Base-by-base conservation (phyloP, 805 yeast genomes). In the Cyberlindnera nakhonratchasimensis region DNA sequence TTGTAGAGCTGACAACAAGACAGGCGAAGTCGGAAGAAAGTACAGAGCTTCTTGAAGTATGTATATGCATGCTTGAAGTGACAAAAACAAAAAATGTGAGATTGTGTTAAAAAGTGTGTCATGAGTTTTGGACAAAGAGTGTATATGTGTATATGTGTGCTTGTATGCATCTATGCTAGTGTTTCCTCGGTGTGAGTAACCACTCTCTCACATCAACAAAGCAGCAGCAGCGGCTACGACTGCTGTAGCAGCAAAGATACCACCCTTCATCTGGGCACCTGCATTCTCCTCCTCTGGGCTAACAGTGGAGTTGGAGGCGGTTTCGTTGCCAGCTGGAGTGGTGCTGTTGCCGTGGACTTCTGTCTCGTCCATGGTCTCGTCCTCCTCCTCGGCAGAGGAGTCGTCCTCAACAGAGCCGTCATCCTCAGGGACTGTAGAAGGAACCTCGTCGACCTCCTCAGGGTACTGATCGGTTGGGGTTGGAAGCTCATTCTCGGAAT, bases 201-300 rank as follows among this genome's bases (percentile, higher is more conserved):
- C 18, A 11, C n/a, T 25, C 11, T 9, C 20, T 46, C 39, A 47
- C 34, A 47, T 17, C 43, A 47, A 41, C 46, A 44, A 40, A 20
- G 46, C 43, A n/a, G 41, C 47, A 21, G 31, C 37, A n/a, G 41
- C 41, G 16, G 34, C 43, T 19, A 35, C 31, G 19, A 29, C 35
- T 8, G 35, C 29, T 3, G 42, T n/a, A 6, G 30, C 40, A 17
- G 37, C 25, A 28, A 37, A n/a, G 18, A 35, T 9, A 10, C 42
- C 43, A 12, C 30, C 30, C 10, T 22, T 35, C 29, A 46, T 17
- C 21, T 31, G 37, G 4, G 19, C 35, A 34, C 46, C 52, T 5
- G 37, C 22, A 28, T 29, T 40, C 39, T 45, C 49, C 22, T 40
- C 47, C 9, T 38, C 47, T 36, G 42, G 29, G n/a, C n/a, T n/a